Base-by-base conservation (phyloP, 768 basidiomycete genomes). In the Naganishia onofrii region DNA sequence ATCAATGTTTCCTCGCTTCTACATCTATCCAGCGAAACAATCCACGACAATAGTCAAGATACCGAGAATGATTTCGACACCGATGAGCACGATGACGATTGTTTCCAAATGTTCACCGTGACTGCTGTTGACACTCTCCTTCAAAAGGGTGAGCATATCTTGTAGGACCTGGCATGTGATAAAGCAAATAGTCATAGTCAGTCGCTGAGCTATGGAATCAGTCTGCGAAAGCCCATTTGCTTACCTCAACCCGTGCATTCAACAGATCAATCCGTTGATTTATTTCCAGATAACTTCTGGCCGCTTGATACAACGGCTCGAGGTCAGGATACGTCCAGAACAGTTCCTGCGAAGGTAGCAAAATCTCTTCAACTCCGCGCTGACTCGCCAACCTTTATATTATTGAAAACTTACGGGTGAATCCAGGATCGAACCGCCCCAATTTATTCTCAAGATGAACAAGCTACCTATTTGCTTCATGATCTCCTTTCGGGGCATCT, bases 241-340 rank as follows among this genome's bases (percentile, higher is more conserved):
- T 67, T 72, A 89, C 92, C 84, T 93, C 94, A 42, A 96, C 93
- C 70, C 94, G 89, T 53, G 92, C 91, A 81, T 95, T 96, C 69
- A 97, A 84, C 31, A 96, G 83, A 79, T 93, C 91, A 71, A 94
- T 92, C 68, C 94, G 87, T 79, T 95, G 93, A 2, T 92, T 91
- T 67, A 96, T 91, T 83, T 97, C 94, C 26, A 97, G 86, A 80
- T 97, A 97, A 77, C 90, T 91, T 74, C 93, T 86, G 21, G 92
- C 91, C 3, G 93, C 93, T 73, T 92, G 91, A 80, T 96, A 97
- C 42, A 97, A 83, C 13, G 94, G 94, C 82, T 96, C 93, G 26
- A 97, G 84, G 83, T 97, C 94, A 28, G 94, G 94, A 78, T 88
- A 96, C 69, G 89, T 92, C 93, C 93, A 95, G 81, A 96, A 96